Conservation (phyloP, 306 rosid species). For the Cucurbita maxima region DNA sequence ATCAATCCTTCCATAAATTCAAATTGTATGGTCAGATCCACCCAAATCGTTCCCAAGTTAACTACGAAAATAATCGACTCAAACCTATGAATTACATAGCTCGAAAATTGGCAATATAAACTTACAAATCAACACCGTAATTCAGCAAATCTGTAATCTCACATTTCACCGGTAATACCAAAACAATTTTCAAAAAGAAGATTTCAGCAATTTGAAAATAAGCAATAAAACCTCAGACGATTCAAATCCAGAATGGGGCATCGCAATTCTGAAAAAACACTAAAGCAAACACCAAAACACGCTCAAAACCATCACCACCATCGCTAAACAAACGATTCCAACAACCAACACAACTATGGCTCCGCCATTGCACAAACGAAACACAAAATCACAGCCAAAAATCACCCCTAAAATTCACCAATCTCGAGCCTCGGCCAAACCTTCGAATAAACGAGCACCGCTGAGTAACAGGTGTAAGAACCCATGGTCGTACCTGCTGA, state of each 20-base stretch:
- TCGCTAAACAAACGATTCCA: neutral
- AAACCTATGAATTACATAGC: neutral
- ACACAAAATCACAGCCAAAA: neutral
- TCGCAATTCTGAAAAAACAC: neutral
- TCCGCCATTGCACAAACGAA: constrained; percentile 3
- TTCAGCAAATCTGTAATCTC: constrained; percentile 3
- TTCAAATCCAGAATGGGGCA: neutral
- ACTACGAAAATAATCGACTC: neutral
- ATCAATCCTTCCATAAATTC: neutral
- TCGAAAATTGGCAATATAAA: neutral
- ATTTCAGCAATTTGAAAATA: neutral
- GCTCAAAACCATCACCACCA: neutral
- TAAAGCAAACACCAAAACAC: neutral
- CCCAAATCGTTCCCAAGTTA: constrained; percentile 3
- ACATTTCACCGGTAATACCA: neutral
- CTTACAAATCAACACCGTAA: neutral
- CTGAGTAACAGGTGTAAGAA: neutral
- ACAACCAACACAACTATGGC: neutral
- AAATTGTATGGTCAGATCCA: constrained; percentile 28
- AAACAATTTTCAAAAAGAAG: neutral
- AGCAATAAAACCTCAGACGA: neutral
- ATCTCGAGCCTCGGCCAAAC: neutral
- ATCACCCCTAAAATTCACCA: neutral
- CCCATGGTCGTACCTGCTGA: constrained; percentile 43
- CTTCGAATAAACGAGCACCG: neutral